A percentile compares a stretch with the other conserved stretches of the same genome.
Conservation (phyloP, 805 yeast species). For the Blastobotrys muscicola region DNA sequence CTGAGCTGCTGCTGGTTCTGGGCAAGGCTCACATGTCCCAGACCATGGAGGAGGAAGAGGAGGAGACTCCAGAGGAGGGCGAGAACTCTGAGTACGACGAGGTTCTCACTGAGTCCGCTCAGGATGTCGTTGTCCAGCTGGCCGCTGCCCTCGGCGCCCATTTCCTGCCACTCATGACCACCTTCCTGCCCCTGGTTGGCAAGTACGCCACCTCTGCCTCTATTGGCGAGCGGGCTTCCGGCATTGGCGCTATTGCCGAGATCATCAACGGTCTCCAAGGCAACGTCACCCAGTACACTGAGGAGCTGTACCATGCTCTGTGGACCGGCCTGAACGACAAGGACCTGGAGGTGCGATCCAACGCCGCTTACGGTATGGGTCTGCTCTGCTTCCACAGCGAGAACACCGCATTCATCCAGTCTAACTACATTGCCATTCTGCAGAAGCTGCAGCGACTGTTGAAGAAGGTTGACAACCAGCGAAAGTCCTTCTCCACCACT, state of each 20-base stretch:
- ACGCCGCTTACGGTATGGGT: constrained; percentile 95
- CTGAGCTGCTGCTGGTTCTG: constrained; percentile 60
- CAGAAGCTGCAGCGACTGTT: constrained; percentile 59
- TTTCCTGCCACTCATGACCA: constrained; percentile 60
- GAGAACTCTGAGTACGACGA: constrained; percentile 43
- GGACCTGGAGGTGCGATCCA: constrained; percentile 83
- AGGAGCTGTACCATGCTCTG: constrained; percentile 57
- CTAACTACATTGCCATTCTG: constrained; percentile 60
- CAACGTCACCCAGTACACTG: constrained; percentile 50
- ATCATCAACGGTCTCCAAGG: constrained; percentile 65
- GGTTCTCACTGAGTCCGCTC: constrained; percentile 69
- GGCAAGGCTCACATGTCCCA: constrained; percentile 82
- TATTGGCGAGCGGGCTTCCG: constrained; percentile 64
- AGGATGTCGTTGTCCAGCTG: constrained; percentile 74
- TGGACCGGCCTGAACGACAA: constrained; percentile 60
- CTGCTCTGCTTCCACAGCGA: constrained; percentile 47
- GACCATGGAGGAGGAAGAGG: constrained; percentile 59
- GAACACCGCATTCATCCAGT: constrained; percentile 46
- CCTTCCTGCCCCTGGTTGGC: constrained; percentile 58
- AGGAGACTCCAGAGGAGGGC: constrained; percentile 33
- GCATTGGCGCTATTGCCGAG: constrained; percentile 88
- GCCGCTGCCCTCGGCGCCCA: constrained; percentile 71
- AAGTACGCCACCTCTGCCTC: constrained; percentile 52
- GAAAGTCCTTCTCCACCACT: constrained; percentile 28
- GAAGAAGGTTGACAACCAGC: constrained; percentile 61